Evolutionary conservation across 306 rosid genomes (phyloP).

Genomic region (Vigna angularis): DNA sequence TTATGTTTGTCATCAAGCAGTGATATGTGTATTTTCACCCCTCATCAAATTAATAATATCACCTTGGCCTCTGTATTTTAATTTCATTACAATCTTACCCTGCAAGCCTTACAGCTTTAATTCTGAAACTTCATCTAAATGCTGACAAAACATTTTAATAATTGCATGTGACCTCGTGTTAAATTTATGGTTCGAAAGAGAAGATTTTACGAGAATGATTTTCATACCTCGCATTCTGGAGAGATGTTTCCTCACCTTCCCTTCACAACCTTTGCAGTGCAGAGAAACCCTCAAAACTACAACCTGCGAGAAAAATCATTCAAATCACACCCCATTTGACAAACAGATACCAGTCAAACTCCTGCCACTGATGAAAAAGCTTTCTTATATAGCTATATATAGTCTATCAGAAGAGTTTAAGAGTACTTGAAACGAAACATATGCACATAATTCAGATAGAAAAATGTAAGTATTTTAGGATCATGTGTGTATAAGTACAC

Average conservation of each 20-base stretch:
- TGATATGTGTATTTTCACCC: not conserved
- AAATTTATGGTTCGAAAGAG: not conserved
- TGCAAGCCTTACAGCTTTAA: not conserved
- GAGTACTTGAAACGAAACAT: not conserved
- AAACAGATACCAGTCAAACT: not conserved
- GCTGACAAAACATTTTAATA: not conserved
- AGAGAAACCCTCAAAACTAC: slow-evolving; percentile 92
- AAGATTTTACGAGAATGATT: not conserved
- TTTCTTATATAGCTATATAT: not conserved
- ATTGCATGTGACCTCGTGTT: not conserved
- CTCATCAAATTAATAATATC: too few relatives aligned
- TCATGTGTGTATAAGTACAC: not conserved
- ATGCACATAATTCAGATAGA: not conserved
- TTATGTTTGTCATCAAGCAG: not conserved
- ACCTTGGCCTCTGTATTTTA: not conserved
- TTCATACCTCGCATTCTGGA: slow-evolving; percentile 87
- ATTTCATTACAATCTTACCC: not conserved
- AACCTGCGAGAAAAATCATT: slow-evolving; percentile 57
- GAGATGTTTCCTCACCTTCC: slow-evolving; percentile 91
- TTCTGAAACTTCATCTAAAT: not conserved
- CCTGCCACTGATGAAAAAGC: not conserved
- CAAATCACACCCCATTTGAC: not conserved
- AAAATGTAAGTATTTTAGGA: not conserved
- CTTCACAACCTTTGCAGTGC: slow-evolving; percentile 96
- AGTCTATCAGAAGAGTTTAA: not conserved